Evolutionary conservation across 73 alveolate species (phyloP).

Genomic region (Breviolum minutum): DNA sequence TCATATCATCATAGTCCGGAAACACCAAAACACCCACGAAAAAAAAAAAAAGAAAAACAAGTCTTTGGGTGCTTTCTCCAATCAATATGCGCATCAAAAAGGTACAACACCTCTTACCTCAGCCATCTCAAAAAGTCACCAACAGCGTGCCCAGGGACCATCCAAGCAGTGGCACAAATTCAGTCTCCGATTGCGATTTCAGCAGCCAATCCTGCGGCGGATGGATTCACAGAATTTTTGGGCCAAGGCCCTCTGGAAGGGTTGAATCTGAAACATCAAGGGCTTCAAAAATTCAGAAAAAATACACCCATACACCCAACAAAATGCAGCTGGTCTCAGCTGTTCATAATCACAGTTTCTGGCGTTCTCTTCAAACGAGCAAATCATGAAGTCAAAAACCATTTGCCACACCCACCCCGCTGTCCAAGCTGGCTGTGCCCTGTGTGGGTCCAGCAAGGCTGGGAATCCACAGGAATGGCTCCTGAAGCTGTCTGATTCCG

Average conservation of each 20-base stretch:
- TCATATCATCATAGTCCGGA: no score
- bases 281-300: not conserved
- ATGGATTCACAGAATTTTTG: no score
- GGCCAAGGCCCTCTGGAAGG: no score
- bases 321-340: not conserved
- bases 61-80: no score
- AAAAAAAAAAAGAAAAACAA: no score
- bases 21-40: no score
- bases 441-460: conserved; percentile 61
- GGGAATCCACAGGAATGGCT: conserved; percentile 92
- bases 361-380: no score
- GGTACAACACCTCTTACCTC: no score
- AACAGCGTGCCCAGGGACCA: not conserved
- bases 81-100: no score
- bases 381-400: not conserved
- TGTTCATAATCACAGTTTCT: no score
- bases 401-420: not conserved
- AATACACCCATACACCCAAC: not conserved
- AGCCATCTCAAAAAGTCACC: no score
- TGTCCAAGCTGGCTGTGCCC: conserved; percentile 72
- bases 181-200: conserved; percentile 56
- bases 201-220: conserved; percentile 61
- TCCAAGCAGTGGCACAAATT: conserved; percentile 49
- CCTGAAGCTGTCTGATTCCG: not conserved
- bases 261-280: no score